Evolutionary conservation across 108 stramenopile genomes (phyloP), one percentile per base, ranked within the genome.

Genomic region (Nitzschia sp.): DNA sequence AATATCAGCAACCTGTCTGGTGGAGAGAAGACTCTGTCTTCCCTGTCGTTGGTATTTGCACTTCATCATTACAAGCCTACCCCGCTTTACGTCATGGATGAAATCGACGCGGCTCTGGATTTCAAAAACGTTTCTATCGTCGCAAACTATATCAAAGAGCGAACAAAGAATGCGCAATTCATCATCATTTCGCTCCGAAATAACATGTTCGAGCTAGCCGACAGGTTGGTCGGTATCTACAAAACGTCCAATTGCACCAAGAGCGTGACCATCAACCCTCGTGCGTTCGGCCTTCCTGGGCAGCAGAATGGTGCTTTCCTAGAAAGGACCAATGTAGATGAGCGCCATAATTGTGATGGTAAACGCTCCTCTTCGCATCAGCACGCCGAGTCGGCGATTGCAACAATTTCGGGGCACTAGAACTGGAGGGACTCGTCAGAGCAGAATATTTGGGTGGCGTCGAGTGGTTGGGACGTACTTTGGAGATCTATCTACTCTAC

Each of bases 121-220:
- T 99, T 98, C 92, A 98, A 97, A 83, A 99, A 99, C 74, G 99
- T 99, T 13, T 97, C 97, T 23, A 98, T 99, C 72, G 97, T 99
- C 9, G 99, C 95, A 19, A 97, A 98, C 85, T 99, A 99, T 80
- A 97, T 99, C 94, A 99, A 99, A 85, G 98, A 99, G 67, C 86
- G 99, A 49, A 98, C 97, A 19, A 90, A 95, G 74, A 95, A 97
- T 78, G 99, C 99, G 2, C 99, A 99, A 65, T 99, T 99, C 69
- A 94, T 99, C 71, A 97, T 99, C 74, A 99, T 99, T 68, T 96
- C 95, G 19, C 89, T 98, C 32, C 91, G 98, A 3, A 99, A 99
- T 89, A 99, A 99, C 79, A 99, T 99, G 98, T 99, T 99, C 70
- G 98, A 99, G 73, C 94, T 99, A 56, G 98, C 98, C 0, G 97